These are phyloP conservation scores for Calonectria pseudoreteaudii DNA, from an alignment of 2,329 filamentous ascomycete genomes.

Conservation along the genomic window DNA sequence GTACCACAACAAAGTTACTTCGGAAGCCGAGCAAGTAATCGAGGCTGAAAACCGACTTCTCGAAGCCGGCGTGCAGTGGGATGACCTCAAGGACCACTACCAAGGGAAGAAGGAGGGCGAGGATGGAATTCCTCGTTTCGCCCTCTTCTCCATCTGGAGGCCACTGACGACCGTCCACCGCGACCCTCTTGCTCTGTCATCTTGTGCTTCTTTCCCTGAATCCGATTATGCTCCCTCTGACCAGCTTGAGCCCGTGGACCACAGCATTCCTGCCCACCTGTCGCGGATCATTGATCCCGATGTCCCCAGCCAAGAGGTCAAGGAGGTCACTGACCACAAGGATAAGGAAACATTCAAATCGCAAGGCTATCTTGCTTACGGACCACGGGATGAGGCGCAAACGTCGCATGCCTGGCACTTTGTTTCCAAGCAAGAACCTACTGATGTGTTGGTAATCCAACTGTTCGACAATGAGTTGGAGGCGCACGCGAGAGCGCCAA, in stretches of 20 bases:
- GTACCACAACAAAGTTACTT: constrained; percentile 9
- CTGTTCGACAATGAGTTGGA: neutral
- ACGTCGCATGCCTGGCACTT: neutral
- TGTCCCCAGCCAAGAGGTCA: neutral
- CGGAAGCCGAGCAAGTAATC: neutral
- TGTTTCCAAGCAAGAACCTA: neutral
- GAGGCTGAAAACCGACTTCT: neutral
- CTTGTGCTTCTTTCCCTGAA: neutral
- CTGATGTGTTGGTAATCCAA: neutral
- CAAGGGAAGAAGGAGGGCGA: neutral
- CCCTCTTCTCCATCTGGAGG: neutral
- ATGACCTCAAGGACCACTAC: neutral
- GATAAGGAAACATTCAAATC: neutral
- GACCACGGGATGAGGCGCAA: neutral
- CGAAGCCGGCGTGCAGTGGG: neutral
- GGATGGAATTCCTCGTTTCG: neutral
- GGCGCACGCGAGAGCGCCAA: neutral
- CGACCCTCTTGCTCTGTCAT: neutral
- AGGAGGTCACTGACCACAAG: neutral
- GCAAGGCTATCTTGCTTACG: neutral
- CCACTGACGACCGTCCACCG: neutral
- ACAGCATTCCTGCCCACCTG: neutral
- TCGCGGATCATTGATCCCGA: neutral
- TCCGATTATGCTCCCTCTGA: neutral
- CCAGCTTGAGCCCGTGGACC: neutral